A percentile compares a stretch with the other conserved stretches of the same genome.
Evolutionary conservation across 78 protist species (phyloP).

Genomic region (Dictyostelium purpureum): DNA sequence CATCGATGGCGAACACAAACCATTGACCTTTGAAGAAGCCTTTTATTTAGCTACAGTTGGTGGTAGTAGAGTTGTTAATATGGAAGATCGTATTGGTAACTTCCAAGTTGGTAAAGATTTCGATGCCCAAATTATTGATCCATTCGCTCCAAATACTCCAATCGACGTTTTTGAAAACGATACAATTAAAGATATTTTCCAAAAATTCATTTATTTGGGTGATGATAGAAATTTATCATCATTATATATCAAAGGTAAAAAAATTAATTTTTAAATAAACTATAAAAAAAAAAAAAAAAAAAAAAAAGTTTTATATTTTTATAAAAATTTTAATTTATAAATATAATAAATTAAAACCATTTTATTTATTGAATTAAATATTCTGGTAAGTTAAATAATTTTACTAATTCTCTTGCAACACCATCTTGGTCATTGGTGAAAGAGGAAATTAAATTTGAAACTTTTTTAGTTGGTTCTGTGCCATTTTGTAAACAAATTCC

Average conservation of each 20-base stretch:
- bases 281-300: not conserved
- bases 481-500: slow-evolving; percentile 76
- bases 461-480: slow-evolving; percentile 13
- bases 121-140: slow-evolving; percentile 92
- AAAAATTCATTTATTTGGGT: slow-evolving; percentile 87
- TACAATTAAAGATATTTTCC: slow-evolving; percentile 59
- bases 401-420: slow-evolving; percentile 68
- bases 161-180: slow-evolving; percentile 83
- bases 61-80: slow-evolving; percentile 83
- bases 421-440: slow-evolving; percentile 72
- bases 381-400: slow-evolving; percentile 53
- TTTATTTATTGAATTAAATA: slow-evolving; percentile 36
- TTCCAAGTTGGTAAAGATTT: slow-evolving; percentile 85
- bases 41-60: slow-evolving; percentile 89
- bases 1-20: not conserved
- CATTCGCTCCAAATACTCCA: slow-evolving; percentile 51
- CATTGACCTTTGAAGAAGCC: slow-evolving; percentile 72
- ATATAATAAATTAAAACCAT: not conserved
- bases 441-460: not conserved
- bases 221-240: slow-evolving; percentile 90
- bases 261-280: slow-evolving; percentile 19
- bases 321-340: not conserved
- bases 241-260: slow-evolving; percentile 86
- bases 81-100: slow-evolving; percentile 81
- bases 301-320: not conserved